Percentiles rank a stretch among this genome's conserved stretches.
These are phyloP conservation scores for Vigna nakashimae DNA, from an alignment of 306 rosid genomes.

Conservation along the genomic window DNA sequence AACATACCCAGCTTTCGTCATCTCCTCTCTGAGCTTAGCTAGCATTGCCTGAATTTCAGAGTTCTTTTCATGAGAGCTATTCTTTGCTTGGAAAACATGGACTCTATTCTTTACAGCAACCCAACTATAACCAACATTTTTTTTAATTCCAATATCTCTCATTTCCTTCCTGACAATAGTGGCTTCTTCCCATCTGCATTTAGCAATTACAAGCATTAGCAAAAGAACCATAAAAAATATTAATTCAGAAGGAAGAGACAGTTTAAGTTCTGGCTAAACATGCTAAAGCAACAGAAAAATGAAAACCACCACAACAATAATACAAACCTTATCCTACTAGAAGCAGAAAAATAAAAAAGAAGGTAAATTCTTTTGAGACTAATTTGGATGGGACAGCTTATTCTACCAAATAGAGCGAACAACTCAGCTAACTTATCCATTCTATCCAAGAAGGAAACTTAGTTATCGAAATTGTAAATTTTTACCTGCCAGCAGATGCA, in stretches of 20 bases:
- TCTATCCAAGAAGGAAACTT: neutral
- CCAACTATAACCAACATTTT: slow-evolving; percentile 87
- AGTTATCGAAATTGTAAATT: slow-evolving; percentile 16
- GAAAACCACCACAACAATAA: neutral
- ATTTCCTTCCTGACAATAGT: slow-evolving; percentile 74
- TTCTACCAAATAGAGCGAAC: slow-evolving; percentile 5
- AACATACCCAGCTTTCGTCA: slow-evolving; percentile 74
- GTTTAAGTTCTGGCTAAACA: neutral
- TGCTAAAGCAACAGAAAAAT: slow-evolving; percentile 31
- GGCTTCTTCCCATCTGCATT: slow-evolving; percentile 93
- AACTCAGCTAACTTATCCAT: neutral
- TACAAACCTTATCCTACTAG: neutral
- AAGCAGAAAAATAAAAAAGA: neutral
- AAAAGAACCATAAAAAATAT: slow-evolving; percentile 26
- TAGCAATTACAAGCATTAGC: slow-evolving; percentile 30
- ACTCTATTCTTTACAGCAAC: slow-evolving; percentile 66
- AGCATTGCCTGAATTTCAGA: slow-evolving; percentile 77
- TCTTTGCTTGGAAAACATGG: slow-evolving; percentile 83
- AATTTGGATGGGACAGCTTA: neutral
- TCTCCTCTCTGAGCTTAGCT: slow-evolving; percentile 56
- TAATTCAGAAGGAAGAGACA: slow-evolving; percentile 8
- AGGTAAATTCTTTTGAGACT: neutral
- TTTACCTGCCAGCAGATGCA: slow-evolving; percentile 85
- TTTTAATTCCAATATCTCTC: slow-evolving; percentile 81
- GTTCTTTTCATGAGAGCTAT: slow-evolving; percentile 69